phyloP scores from a whole-genome alignment of 345 rosid genomes.

The Balakata baccata region DNA sequence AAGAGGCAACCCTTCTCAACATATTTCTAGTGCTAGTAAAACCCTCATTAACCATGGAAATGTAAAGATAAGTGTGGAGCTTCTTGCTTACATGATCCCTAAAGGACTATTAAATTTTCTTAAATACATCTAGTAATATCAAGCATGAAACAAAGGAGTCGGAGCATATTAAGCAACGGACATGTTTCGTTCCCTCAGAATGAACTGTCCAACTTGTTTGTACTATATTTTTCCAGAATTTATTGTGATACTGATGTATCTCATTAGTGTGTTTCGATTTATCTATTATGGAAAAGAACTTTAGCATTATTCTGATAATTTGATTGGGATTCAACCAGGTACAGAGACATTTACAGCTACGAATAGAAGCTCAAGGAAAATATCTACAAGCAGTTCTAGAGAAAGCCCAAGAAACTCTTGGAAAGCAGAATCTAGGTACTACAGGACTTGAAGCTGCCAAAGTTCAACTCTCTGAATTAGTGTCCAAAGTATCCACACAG shows the following conservation, averaged over 20 bases:
- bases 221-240: too few species aligned
- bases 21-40: neutral
- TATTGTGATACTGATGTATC: too few species aligned
- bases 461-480: constrained; percentile 34
- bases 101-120: neutral
- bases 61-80: neutral
- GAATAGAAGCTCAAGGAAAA: constrained; percentile 37
- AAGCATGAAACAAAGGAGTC: too few species aligned
- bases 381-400: constrained; percentile 35
- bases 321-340: constrained; percentile 37
- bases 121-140: neutral
- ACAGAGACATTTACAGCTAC: constrained; percentile 36
- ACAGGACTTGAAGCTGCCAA: constrained; percentile 32
- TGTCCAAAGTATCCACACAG: constrained; percentile 39
- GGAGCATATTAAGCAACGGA: too few species aligned
- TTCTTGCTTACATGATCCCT: neutral
- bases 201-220: too few species aligned
- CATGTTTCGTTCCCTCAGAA: too few species aligned
- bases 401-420: constrained; percentile 39
- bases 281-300: neutral
- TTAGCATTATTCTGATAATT: constrained; percentile 24
- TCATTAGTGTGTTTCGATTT: neutral
- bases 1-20: neutral
- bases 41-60: constrained; percentile 1
- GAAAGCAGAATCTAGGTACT: constrained; percentile 33